Conservation (phyloP, 176 grass and related monocot genomes). For the Oropetium thomaeum region DNA sequence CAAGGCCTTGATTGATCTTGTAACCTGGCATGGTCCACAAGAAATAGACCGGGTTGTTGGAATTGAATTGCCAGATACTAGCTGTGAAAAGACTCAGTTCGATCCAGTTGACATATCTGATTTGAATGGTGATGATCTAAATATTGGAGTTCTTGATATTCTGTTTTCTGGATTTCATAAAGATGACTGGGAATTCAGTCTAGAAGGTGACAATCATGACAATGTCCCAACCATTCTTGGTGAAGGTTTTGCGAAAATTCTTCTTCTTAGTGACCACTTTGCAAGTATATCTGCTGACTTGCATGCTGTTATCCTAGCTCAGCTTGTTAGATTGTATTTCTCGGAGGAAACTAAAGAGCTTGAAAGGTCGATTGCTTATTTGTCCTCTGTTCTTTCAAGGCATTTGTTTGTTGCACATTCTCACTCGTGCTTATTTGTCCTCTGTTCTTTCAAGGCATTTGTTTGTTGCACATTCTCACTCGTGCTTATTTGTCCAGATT, state of each 20-base stretch:
- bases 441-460: neutral
- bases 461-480: conserved; percentile 16
- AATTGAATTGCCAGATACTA: conserved; percentile 43
- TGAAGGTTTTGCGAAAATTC: conserved; percentile 92
- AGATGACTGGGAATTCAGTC: conserved; percentile 50
- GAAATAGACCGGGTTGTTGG: conserved; percentile 68
- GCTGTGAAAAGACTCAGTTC: conserved; percentile 48
- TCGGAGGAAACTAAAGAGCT: conserved; percentile 66
- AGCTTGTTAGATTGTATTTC: conserved; percentile 71
- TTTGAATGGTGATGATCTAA: conserved; percentile 52
- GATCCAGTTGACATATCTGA: conserved; percentile 54
- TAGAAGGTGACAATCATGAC: conserved; percentile 71
- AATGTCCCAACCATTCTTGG: conserved; percentile 65
- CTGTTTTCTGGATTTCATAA: conserved; percentile 70
- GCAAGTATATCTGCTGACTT: conserved; percentile 55
- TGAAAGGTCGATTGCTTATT: conserved; percentile 62
- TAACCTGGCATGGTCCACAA: conserved; percentile 78
- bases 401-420: conserved; percentile 14
- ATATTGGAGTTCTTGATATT: conserved; percentile 68
- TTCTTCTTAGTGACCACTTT: conserved; percentile 78
- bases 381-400: neutral
- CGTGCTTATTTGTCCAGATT: conserved; percentile 59
- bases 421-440: conserved; percentile 33
- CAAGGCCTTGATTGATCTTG: conserved; percentile 85
- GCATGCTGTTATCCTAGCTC: conserved; percentile 65